Evolutionary conservation across 2,329 filamentous ascomycete species (phyloP).

Genomic region (Fusarium chlamydosporum): DNA sequence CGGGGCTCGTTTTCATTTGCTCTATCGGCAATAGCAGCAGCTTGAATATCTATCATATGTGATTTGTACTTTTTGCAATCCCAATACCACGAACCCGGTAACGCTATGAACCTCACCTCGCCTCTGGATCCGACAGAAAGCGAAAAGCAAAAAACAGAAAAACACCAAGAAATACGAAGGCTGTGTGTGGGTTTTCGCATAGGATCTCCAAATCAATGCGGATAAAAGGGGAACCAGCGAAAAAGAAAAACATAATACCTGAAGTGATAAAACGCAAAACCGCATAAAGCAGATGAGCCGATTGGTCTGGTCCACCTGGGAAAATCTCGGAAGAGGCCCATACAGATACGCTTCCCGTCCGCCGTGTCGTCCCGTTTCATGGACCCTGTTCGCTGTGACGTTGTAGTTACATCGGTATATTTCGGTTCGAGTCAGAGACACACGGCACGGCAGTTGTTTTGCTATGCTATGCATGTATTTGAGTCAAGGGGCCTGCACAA

Average conservation of each 20-base stretch:
- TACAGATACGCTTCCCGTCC: constrained; percentile 1
- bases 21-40: neutral
- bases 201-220: neutral
- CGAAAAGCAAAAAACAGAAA: no score
- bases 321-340: neutral
- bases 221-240: neutral
- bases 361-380: constrained; percentile 5
- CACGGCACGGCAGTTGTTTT: constrained; percentile 1
- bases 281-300: constrained; percentile 2
- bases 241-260: neutral
- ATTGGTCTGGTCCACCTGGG: neutral
- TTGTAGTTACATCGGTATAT: constrained; percentile 3
- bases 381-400: neutral
- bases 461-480: neutral
- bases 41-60: neutral
- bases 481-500: neutral
- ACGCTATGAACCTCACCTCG: constrained; percentile 7
- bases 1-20: neutral
- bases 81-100: neutral
- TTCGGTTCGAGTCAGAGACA: neutral
- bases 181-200: constrained; percentile 5
- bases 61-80: neutral
- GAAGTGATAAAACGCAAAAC: neutral
- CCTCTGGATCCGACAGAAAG: neutral
- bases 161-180: neutral